Evolutionary conservation across 78 protist species (phyloP).

Genomic region (slime mould (Dictyostelium discoideum)): DNA sequence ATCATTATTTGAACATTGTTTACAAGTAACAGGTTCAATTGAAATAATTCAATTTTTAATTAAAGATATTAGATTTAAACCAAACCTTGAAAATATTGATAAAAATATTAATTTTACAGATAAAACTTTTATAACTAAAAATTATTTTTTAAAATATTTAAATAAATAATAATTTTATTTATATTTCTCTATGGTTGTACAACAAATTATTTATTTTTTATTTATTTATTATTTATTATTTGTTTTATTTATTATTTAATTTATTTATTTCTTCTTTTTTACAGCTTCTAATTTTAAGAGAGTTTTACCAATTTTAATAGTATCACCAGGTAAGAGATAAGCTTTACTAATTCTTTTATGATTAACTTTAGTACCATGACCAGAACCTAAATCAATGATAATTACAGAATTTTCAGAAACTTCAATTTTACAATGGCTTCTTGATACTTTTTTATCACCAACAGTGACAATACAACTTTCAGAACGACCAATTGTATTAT

Average conservation of each 20-base stretch:
- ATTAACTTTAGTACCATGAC: constrained; percentile 74
- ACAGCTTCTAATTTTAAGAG: constrained; percentile 38
- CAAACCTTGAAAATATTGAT: background rate
- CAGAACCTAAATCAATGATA: constrained; percentile 61
- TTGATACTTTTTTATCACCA: constrained; percentile 49
- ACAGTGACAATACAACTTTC: constrained; percentile 36
- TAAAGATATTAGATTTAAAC: background rate
- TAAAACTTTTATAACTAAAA: background rate
- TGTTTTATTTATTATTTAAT: too few species aligned
- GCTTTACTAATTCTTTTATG: constrained; percentile 12
- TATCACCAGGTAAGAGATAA: constrained; percentile 19
- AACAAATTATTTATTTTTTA: too few species aligned
- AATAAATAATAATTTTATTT: background rate
- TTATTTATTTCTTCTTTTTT: background rate
- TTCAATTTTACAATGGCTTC: constrained; percentile 70
- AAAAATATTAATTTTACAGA: background rate
- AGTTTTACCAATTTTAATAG: constrained; percentile 60
- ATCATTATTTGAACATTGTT: background rate
- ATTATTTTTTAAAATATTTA: background rate
- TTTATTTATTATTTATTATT: too few species aligned
- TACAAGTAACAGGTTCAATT: background rate
- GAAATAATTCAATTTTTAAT: background rate
- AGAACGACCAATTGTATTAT: constrained; percentile 62
- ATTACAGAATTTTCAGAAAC: constrained; percentile 22
- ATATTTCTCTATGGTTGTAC: background rate